Evolutionary conservation across 176 grass and related monocot species (phyloP), one percentile per base, ranked within the genome.

Genomic region (Raddia guianensis): DNA sequence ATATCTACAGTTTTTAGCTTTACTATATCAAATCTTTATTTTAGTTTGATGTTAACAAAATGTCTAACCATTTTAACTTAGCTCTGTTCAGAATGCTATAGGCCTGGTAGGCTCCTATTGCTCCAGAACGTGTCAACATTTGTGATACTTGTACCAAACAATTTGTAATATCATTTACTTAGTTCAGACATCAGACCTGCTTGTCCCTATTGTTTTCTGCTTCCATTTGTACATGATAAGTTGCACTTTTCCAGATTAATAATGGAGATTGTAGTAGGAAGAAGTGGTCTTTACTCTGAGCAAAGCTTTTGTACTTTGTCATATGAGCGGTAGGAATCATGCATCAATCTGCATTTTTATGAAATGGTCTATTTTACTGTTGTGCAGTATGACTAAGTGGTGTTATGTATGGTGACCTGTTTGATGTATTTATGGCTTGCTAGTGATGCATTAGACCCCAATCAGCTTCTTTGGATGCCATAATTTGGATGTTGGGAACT

Each of bases 61-160:
- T 80, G 68, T 32, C 19, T 21, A 55, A 68, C 9, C 20, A 68
- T 68, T 68, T 4, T 44, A 68, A 55, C 11, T 67, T 79, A 20
- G 12, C 18, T 68, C 49, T 79, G 63, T 51, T 49, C 8, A 35
- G 5, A 27, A 14, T 67, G 49, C 10, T 67, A 12, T 67, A 79
- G 49, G 1, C 7, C 33, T 48, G 40, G 34, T 18, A 67, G 40
- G 44, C 32, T 0, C 16, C 3, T n/a, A 7, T 45, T 15, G 40
- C 61, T 66, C 27, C 14, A 40, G 52, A 33, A 50, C 27, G 50
- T 78, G 32, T n/a, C 14, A 35, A 47, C 62, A 54, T 33, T 44
- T 53, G 15, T 78, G 2, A 42, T 78, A 66, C 47, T 69, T 19
- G 18, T 69, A 48, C n/a, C 43, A 69, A 12, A 4, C 44, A 69